These are phyloP conservation scores for Nicotiana paniculata DNA, from an alignment of 257 asterid genomes.

Conservation along the genomic window DNA sequence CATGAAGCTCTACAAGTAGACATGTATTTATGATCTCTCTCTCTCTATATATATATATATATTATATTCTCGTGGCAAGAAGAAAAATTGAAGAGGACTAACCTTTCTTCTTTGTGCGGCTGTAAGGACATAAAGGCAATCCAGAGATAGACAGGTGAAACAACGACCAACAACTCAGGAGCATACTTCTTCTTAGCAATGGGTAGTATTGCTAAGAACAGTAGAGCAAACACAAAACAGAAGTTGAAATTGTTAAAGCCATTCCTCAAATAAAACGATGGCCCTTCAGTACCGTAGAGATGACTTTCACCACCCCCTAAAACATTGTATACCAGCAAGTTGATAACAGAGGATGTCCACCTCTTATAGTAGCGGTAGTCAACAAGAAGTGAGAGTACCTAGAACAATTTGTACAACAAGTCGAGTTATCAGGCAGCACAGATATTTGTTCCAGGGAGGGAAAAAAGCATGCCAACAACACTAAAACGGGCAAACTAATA, in stretches of 20 bases:
- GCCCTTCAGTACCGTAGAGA: slow-evolving; percentile 89
- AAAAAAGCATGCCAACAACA: slow-evolving; percentile 1
- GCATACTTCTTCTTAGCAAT: slow-evolving; percentile 69
- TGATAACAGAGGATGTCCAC: slow-evolving; percentile 94
- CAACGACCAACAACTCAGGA: slow-evolving; percentile 67
- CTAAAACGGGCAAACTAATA: not conserved
- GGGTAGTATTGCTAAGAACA: slow-evolving; percentile 68
- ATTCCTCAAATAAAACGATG: slow-evolving; percentile 73
- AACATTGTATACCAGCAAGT: slow-evolving; percentile 78
- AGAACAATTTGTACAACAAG: slow-evolving; percentile 20
- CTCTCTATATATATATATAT: not conserved
- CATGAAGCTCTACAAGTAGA: not conserved
- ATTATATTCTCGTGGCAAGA: not conserved
- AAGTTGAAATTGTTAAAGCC: slow-evolving; percentile 93
- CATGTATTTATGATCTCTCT: not conserved
- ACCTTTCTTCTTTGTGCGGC: slow-evolving; percentile 99
- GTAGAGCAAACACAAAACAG: slow-evolving; percentile 79
- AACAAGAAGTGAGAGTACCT: slow-evolving; percentile 69
- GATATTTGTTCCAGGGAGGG: not conserved
- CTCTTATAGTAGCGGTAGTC: slow-evolving; percentile 71
- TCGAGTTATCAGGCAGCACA: slow-evolving; percentile 11
- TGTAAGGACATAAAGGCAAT: slow-evolving; percentile 94
- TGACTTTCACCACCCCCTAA: slow-evolving; percentile 98
- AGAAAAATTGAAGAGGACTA: slow-evolving; percentile 10
- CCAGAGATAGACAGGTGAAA: slow-evolving; percentile 92